Evolutionary conservation across 148 eudicot species (phyloP).

Genomic region (Amaranthus palmeri): DNA sequence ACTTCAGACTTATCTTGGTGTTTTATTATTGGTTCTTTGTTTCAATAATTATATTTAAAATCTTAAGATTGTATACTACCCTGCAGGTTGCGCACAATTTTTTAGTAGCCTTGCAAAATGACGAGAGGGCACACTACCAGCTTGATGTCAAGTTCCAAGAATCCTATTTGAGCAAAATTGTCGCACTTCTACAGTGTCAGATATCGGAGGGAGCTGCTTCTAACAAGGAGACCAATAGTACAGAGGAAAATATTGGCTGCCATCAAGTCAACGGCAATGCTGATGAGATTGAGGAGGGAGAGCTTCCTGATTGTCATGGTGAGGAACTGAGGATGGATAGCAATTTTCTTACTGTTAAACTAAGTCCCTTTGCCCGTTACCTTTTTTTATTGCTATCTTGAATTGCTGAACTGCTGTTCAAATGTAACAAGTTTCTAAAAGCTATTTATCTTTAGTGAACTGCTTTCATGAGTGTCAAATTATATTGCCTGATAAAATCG

Average conservation of each 20-base stretch:
- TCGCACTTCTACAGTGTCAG: slow-evolving; percentile 74
- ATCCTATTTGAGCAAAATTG: slow-evolving; percentile 79
- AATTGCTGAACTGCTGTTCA: not conserved
- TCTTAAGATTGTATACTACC: slow-evolving; percentile 14
- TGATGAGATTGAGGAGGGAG: slow-evolving; percentile 93
- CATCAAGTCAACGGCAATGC: slow-evolving; percentile 27
- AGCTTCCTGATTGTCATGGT: slow-evolving; percentile 93
- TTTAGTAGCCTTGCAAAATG: slow-evolving; percentile 86
- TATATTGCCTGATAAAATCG: too few relatives aligned
- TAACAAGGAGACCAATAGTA: slow-evolving; percentile 33
- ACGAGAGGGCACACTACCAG: slow-evolving; percentile 93
- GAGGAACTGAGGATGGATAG: slow-evolving; percentile 17
- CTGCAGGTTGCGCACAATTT: slow-evolving; percentile 91
- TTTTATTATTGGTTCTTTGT: slow-evolving; percentile 8
- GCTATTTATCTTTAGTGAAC: not conserved
- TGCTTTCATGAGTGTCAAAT: not conserved
- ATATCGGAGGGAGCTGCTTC: slow-evolving; percentile 78
- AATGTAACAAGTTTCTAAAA: not conserved
- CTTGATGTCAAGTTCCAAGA: slow-evolving; percentile 98
- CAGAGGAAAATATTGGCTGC: slow-evolving; percentile 26
- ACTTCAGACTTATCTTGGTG: slow-evolving; percentile 4
- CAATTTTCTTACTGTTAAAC: not conserved
- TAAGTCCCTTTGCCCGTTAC: too few relatives aligned
- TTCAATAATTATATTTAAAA: not conserved
- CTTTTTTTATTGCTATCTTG: not conserved